A percentile compares a stretch with the other conserved stretches of the same genome.
These are phyloP conservation scores for Bryoerythrophyllum caledonicum DNA, from an alignment of 225 moss, liverwort and hornwort species.

Conservation along the genomic window DNA sequence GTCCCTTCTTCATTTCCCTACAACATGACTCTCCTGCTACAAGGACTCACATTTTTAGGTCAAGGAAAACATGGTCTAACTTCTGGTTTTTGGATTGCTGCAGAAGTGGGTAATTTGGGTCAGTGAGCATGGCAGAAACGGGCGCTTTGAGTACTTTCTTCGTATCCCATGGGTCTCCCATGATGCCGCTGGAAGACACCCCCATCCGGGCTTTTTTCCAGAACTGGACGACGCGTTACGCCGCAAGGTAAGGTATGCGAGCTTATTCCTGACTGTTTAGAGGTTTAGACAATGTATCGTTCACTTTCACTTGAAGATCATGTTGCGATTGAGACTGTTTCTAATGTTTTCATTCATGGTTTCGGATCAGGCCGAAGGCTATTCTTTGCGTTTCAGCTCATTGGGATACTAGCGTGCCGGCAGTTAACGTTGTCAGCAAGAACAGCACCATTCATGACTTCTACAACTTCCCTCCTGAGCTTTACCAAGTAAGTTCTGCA, in stretches of 20 bases:
- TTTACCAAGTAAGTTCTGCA: neutral
- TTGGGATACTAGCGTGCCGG: neutral
- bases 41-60: neutral
- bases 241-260: neutral
- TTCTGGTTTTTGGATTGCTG: neutral
- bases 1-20: neutral
- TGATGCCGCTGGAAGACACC: neutral
- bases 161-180: slow-evolving; percentile 9
- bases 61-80: neutral
- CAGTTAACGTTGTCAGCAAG: neutral
- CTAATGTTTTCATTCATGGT: too few species aligned
- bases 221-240: neutral
- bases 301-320: neutral
- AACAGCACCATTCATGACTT: slow-evolving; percentile 3
- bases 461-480: neutral
- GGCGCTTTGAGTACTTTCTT: slow-evolving; percentile 7
- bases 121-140: neutral
- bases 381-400: neutral
- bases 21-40: neutral
- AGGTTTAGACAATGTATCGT: neutral
- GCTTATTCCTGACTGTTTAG: neutral
- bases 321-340: neutral
- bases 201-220: neutral
- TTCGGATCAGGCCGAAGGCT: neutral
- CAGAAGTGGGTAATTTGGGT: neutral